phyloP scores from a whole-genome alignment of 2,329 filamentous ascomycete species.

The Epichloe glyceriae region DNA sequence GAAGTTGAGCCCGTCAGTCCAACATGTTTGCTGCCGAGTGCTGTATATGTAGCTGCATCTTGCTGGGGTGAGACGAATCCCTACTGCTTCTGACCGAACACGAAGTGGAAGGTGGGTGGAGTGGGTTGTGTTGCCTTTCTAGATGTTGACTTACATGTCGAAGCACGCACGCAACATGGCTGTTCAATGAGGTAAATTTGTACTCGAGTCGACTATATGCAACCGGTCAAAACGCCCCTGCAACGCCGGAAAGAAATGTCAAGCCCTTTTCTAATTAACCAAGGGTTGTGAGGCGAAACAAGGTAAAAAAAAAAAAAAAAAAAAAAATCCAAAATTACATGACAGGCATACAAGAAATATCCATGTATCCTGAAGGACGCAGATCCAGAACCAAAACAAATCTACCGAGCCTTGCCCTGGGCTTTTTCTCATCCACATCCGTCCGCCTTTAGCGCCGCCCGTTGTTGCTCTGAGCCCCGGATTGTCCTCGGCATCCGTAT shows the following conservation, averaged over 20 bases:
- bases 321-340: background rate
- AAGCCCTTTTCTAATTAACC: background rate
- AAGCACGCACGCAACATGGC: background rate
- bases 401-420: background rate
- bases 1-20: no score
- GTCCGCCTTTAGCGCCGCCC: background rate
- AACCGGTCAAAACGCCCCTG: background rate
- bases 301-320: background rate
- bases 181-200: background rate
- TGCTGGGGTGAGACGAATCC: no score
- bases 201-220: background rate
- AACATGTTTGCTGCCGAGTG: no score
- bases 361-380: background rate
- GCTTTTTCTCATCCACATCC: background rate
- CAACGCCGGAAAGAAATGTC: background rate
- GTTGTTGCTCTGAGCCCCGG: background rate
- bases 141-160: no score
- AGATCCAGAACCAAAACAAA: background rate
- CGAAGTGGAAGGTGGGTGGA: no score
- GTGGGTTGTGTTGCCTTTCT: no score
- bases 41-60: no score
- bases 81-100: no score
- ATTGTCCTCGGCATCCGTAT: conserved; percentile 4
- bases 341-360: background rate
- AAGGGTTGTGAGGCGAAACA: background rate